Percentiles rank a stretch among this genome's conserved stretches.
Conservation (phyloP, 192 early-diverging fungal species). For the Tieghemiomyces parasiticus region DNA sequence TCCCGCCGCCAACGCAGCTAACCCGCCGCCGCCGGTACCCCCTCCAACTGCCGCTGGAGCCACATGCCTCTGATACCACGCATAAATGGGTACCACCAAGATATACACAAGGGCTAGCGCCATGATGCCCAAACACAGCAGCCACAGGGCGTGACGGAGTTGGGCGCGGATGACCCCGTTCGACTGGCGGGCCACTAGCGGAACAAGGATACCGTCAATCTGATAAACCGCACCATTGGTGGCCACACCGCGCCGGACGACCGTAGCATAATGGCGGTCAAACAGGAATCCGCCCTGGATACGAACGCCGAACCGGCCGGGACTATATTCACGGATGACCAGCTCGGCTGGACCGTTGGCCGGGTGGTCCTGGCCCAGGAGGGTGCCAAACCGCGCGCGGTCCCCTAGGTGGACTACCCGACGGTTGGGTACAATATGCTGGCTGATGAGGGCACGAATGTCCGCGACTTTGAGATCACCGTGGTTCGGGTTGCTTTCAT, state of each 20-base stretch:
- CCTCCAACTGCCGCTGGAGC: no score
- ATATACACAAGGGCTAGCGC: no score
- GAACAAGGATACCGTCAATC: constrained; percentile 19
- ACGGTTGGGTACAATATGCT: neutral
- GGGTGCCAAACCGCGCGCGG: constrained; percentile 23
- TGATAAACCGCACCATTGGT: constrained; percentile 31
- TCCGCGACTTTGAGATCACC: neutral
- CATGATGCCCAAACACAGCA: no score
- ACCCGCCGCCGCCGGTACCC: no score
- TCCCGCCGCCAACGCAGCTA: no score
- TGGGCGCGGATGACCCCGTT: no score
- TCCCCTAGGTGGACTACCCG: constrained; percentile 14
- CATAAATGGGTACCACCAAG: no score
- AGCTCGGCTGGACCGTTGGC: constrained; percentile 19
- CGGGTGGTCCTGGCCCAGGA: constrained; percentile 21
- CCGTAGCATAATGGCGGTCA: constrained; percentile 22
- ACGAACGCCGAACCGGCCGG: constrained; percentile 27
- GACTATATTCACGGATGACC: constrained; percentile 25
- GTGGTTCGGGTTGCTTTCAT: neutral
- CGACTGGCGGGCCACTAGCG: no score
- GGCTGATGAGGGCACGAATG: neutral
- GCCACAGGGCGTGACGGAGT: no score
- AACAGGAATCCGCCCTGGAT: constrained; percentile 26
- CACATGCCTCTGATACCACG: no score
- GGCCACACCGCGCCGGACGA: constrained; percentile 22